Evolutionary conservation across 345 rosid genomes (phyloP).

Genomic region (Erucastrum elatum): DNA sequence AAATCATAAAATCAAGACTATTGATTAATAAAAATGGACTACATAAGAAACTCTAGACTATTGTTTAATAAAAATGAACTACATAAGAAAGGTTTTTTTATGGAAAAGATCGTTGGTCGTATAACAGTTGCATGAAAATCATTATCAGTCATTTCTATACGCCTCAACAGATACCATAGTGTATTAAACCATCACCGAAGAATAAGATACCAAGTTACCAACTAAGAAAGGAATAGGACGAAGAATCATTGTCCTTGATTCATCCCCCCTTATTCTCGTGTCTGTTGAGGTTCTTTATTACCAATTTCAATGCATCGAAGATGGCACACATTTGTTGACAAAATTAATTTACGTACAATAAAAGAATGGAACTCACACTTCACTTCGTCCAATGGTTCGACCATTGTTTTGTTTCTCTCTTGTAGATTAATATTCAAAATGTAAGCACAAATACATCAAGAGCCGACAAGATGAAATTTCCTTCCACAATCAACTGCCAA

Average conservation of each 20-base stretch:
- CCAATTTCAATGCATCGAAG: constrained; percentile 1
- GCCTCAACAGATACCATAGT: background rate
- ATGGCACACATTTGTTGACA: constrained; percentile 15
- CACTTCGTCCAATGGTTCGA: constrained; percentile 4
- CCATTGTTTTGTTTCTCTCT: background rate
- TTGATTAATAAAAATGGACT: background rate
- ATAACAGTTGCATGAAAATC: background rate
- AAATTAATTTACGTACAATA: background rate
- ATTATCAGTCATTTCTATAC: background rate
- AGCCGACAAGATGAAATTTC: too few species aligned
- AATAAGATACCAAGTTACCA: background rate
- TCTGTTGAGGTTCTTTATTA: background rate
- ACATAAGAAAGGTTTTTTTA: background rate
- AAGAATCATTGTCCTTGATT: background rate
- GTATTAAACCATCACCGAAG: background rate
- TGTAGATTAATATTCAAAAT: too few species aligned
- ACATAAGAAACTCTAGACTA: background rate
- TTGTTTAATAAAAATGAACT: background rate
- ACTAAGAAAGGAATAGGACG: background rate
- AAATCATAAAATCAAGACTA: background rate
- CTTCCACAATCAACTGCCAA: too few species aligned
- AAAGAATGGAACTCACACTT: background rate
- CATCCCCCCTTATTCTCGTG: constrained; percentile 2
- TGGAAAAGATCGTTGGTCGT: background rate
- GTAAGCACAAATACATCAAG: too few species aligned